phyloP scores from a whole-genome alignment of 192 early-diverging fungal genomes.

The Phycomyces blakesleeanus region DNA sequence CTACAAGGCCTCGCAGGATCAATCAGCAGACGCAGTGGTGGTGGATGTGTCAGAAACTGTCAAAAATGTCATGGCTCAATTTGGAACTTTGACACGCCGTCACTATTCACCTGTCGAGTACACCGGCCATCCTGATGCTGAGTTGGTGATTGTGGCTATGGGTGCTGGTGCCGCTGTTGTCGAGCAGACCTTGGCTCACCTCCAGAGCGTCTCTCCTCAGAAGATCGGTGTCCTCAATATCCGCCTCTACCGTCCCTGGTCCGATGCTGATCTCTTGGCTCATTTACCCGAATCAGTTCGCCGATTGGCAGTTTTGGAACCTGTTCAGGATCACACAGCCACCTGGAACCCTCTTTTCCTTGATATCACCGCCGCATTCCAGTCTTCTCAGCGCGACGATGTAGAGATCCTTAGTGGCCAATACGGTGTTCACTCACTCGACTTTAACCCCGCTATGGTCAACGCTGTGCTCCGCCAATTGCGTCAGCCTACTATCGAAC shows the following conservation, averaged over 20 bases:
- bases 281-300: constrained; percentile 61
- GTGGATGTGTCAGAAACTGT: constrained; percentile 33
- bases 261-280: constrained; percentile 47
- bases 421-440: constrained; percentile 37
- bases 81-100: constrained; percentile 56
- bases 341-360: constrained; percentile 81
- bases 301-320: constrained; percentile 62
- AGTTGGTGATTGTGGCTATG: constrained; percentile 73
- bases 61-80: constrained; percentile 47
- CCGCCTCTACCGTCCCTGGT: constrained; percentile 76
- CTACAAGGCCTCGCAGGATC: constrained; percentile 14
- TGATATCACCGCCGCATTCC: constrained; percentile 74
- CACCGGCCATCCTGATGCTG: constrained; percentile 60
- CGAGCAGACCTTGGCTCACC: constrained; percentile 36
- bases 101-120: constrained; percentile 65
- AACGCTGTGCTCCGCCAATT: constrained; percentile 21
- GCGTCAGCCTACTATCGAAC: constrained; percentile 6
- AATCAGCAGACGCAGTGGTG: background rate
- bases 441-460: constrained; percentile 24
- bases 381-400: constrained; percentile 40
- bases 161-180: constrained; percentile 56
- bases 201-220: constrained; percentile 11
- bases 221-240: constrained; percentile 73
- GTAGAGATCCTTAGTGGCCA: constrained; percentile 46
- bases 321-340: constrained; percentile 53